Evolutionary conservation across 2,329 filamentous ascomycete species (phyloP), one percentile per base, ranked within the genome.

Genomic region (Neofusicoccum umdonicola): DNA sequence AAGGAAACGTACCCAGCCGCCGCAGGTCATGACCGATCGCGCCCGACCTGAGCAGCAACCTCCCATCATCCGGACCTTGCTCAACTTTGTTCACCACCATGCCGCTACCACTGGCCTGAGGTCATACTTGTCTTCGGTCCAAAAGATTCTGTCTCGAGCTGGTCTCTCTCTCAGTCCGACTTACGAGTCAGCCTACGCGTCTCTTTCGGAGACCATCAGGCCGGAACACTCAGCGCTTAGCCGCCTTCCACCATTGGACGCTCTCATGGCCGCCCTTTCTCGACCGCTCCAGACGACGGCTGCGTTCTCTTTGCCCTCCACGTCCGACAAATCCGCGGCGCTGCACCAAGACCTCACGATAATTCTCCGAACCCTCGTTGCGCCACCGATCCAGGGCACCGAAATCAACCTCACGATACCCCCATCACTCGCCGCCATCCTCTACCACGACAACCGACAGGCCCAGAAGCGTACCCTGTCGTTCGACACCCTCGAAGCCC

Each of bases 1-100:
- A 66, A 81, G 87, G 44, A 85, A 85, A 48, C 86, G 93, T 62
- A 90, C 88, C 1, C 85, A 88, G 35, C 81, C 87, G 1, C 88
- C 88, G 8, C 79, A 81, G 7, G 84, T 88, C 5, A 72, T 88
- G 66, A 79, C 81, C 9, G 78, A 80, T 15, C 80, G 80, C 60
- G 83, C 82, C 66, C 80, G 81, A 41, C 73, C 82, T 22, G 78
- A 77, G 6, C 81, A 81, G 2, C 79, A 85, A 50, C 83, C 87
- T 61, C 78, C 81, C n/a, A 79, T 91, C 22, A 75, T 91, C 17
- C 83, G 86, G 12, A 85, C 87, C 2, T 74, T 89, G 6, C 75
- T 87, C 15, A 79, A 81, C 3, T 80, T 84, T 47, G 74, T 87
- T 12, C 80, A 84, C 60, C 86, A 88, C 66, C 67, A 77, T 4